A percentile compares a stretch with the other conserved stretches of the same genome.
Conservation (phyloP, 345 rosid genomes). For the Linum tenue region DNA sequence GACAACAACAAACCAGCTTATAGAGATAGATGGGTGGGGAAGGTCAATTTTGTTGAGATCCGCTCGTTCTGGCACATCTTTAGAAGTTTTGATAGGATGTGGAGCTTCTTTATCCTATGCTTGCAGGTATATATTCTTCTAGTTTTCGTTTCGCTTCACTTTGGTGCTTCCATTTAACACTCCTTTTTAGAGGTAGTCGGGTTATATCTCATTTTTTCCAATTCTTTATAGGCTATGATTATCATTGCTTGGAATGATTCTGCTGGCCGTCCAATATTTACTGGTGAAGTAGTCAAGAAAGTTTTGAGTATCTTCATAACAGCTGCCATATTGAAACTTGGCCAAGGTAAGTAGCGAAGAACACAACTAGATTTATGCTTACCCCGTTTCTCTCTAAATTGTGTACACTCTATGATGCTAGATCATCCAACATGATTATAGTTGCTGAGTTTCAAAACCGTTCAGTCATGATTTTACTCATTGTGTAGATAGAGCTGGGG, state of each 20-base stretch:
- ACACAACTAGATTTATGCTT: background rate
- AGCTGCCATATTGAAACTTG: conserved; percentile 94
- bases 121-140: conserved; percentile 52
- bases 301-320: conserved; percentile 85
- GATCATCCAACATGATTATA: too few relatives aligned
- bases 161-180: background rate
- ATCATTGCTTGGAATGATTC: conserved; percentile 90
- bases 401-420: too few relatives aligned
- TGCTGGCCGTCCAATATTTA: conserved; percentile 48
- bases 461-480: too few relatives aligned
- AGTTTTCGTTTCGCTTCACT: background rate
- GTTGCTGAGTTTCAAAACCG: too few relatives aligned
- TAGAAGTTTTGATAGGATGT: conserved; percentile 99
- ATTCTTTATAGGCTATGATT: conserved; percentile 65
- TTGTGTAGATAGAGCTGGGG: too few relatives aligned
- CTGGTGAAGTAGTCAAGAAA: conserved; percentile 58
- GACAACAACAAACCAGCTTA: conserved; percentile 50
- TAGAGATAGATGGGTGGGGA: conserved; percentile 80
- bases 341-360: conserved; percentile 54
- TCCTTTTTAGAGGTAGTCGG: background rate
- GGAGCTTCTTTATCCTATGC: conserved; percentile 87
- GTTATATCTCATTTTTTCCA: conserved; percentile 17
- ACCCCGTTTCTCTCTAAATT: background rate
- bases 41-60: conserved; percentile 96
- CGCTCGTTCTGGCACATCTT: conserved; percentile 96